Evolutionary conservation across 1,139 yeast species (phyloP).

Genomic region (Yamadazyma epiphylla): DNA sequence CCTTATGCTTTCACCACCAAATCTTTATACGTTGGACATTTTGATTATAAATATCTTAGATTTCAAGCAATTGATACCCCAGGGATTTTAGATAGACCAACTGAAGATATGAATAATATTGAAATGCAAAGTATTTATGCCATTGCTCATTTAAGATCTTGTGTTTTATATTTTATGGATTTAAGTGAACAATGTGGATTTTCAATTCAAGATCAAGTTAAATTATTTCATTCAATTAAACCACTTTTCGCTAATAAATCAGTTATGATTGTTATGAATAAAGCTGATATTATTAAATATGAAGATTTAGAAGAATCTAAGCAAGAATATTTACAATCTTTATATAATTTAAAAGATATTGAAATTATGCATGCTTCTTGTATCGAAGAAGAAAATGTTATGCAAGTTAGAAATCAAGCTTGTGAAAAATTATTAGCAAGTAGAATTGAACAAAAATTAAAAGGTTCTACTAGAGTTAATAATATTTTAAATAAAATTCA

Average conservation of each 20-base stretch:
- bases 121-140: constrained; percentile 99
- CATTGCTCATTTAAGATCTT: constrained; percentile 94
- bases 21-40: constrained; percentile 92
- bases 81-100: constrained; percentile 96
- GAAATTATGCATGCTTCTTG: constrained; percentile 94
- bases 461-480: constrained; percentile 86
- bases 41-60: constrained; percentile 93
- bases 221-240: constrained; percentile 92
- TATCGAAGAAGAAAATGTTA: constrained; percentile 89
- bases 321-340: constrained; percentile 64
- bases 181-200: constrained; percentile 98
- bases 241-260: constrained; percentile 96
- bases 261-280: constrained; percentile 92
- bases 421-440: constrained; percentile 95
- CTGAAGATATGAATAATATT: constrained; percentile 98
- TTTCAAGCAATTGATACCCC: constrained; percentile 99
- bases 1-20: constrained; percentile 98
- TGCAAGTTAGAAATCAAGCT: constrained; percentile 95
- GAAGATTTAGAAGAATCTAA: constrained; percentile 80
- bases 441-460: constrained; percentile 93
- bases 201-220: constrained; percentile 94
- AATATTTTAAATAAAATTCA: constrained; percentile 93
- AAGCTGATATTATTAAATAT: constrained; percentile 81
- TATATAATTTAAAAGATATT: constrained; percentile 68
- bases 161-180: constrained; percentile 97